A percentile compares a stretch with the other conserved stretches of the same genome.
phyloP scores from a whole-genome alignment of 352 stramenopile species.

The Phytophthora sojae region DNA sequence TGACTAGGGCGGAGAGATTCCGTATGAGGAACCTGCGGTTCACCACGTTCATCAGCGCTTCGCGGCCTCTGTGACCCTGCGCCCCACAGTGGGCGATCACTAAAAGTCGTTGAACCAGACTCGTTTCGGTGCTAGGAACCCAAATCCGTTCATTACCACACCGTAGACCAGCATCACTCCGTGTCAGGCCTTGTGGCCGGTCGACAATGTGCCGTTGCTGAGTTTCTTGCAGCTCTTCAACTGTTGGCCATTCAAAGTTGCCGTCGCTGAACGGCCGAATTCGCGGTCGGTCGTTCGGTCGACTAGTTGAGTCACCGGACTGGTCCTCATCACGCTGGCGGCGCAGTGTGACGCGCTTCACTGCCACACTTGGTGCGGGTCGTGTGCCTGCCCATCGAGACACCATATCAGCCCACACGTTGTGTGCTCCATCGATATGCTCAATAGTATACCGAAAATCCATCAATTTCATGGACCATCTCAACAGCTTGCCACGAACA shows the following conservation, averaged over 20 bases:
- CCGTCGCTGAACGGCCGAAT: slow-evolving; percentile 17
- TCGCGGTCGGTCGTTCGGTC: neutral
- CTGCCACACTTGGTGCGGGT: too few relatives aligned
- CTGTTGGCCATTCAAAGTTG: slow-evolving; percentile 20
- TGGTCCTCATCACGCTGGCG: too few relatives aligned
- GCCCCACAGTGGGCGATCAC: slow-evolving; percentile 8
- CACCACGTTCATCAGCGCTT: slow-evolving; percentile 1
- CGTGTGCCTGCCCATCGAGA: slow-evolving; percentile 1
- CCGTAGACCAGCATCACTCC: neutral
- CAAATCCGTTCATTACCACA: slow-evolving; percentile 2
- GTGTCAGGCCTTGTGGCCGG: neutral
- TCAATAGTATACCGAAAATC: slow-evolving; percentile 21
- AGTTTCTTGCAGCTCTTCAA: neutral
- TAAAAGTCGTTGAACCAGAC: slow-evolving; percentile 3
- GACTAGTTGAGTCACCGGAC: too few relatives aligned
- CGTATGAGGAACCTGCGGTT: neutral
- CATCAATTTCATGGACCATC: slow-evolving; percentile 22
- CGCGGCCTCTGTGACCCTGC: slow-evolving; percentile 9
- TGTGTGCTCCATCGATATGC: slow-evolving; percentile 9
- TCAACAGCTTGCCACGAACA: slow-evolving; percentile 18
- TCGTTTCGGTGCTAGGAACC: neutral
- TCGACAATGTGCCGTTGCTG: slow-evolving; percentile 5
- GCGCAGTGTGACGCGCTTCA: too few relatives aligned
- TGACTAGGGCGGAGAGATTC: neutral
- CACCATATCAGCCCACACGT: slow-evolving; percentile 7